These are phyloP conservation scores for Annulohypoxylon stygium DNA, from an alignment of 495 filamentous ascomycete species.

Conservation along the genomic window DNA sequence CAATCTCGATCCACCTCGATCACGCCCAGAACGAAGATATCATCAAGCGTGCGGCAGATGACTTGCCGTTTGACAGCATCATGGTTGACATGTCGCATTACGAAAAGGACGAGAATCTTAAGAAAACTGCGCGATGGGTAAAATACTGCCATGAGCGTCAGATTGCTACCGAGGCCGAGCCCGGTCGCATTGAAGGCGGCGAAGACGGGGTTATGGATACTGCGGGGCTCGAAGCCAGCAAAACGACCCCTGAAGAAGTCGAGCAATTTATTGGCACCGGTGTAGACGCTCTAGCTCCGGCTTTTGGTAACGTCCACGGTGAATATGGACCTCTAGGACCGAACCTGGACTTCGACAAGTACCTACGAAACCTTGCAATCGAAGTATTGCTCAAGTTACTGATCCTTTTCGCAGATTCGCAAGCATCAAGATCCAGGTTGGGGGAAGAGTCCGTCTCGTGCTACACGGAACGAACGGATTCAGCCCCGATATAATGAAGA, in stretches of 20 bases:
- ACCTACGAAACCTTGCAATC: background rate
- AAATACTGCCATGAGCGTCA: background rate
- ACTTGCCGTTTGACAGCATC: background rate
- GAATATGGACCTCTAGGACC: background rate
- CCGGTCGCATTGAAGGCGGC: conserved; percentile 1
- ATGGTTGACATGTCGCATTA: conserved; percentile 3
- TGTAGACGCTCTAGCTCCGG: background rate
- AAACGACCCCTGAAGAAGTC: background rate
- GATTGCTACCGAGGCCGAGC: background rate
- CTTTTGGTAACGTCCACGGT: conserved; percentile 6
- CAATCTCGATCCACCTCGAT: background rate
- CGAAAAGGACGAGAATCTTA: background rate
- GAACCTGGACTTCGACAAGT: background rate
- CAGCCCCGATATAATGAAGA: too few relatives aligned
- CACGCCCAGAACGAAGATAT: background rate
- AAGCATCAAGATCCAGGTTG: background rate
- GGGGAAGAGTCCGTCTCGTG: conserved; percentile 1
- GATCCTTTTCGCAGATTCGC: background rate
- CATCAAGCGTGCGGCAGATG: background rate
- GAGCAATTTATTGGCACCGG: background rate
- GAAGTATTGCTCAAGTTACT: background rate
- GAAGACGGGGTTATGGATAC: background rate
- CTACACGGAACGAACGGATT: conserved; percentile 3
- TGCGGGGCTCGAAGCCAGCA: background rate
- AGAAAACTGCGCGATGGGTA: background rate